A percentile compares a stretch with the other conserved stretches of the same genome.
phyloP scores from a whole-genome alignment of 202 grass and related monocot species.

The Brachypodium distachyon region DNA sequence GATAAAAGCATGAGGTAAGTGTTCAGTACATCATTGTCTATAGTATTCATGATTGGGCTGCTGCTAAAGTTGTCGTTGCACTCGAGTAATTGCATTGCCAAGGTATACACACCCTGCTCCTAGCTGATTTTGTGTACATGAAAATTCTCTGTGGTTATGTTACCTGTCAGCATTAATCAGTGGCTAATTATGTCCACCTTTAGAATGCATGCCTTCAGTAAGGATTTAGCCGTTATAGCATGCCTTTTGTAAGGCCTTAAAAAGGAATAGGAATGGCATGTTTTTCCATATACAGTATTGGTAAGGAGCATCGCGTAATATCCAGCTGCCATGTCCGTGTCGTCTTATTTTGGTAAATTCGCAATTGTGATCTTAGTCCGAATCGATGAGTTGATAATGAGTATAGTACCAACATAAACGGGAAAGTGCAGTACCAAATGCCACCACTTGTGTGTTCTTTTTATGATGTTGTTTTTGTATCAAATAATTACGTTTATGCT shows the following conservation, averaged over 20 bases:
- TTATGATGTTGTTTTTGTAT: not conserved
- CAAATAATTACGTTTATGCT: not conserved
- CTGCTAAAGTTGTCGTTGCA: constrained; percentile 77
- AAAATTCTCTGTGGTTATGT: not conserved
- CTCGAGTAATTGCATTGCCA: constrained; percentile 96
- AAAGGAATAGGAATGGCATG: not conserved
- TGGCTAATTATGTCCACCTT: not conserved
- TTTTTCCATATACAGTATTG: too few species aligned
- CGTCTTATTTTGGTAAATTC: not conserved
- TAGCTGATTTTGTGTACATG: not conserved
- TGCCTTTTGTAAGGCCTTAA: not conserved
- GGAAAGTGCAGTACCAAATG: not conserved
- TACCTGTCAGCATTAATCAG: too few species aligned
- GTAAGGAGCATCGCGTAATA: too few species aligned
- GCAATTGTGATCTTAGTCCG: not conserved
- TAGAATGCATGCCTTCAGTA: not conserved
- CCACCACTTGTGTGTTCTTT: not conserved
- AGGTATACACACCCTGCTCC: constrained; percentile 35
- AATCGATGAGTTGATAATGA: not conserved
- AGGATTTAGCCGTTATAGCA: not conserved
- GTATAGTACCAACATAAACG: not conserved
- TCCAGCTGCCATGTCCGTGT: not conserved
- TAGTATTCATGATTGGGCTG: constrained; percentile 24
- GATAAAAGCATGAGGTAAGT: too few species aligned
- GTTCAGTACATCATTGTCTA: too few species aligned